Evolutionary conservation across 2,329 filamentous ascomycete genomes (phyloP).

Genomic region (Penicillium verrucosum): DNA sequence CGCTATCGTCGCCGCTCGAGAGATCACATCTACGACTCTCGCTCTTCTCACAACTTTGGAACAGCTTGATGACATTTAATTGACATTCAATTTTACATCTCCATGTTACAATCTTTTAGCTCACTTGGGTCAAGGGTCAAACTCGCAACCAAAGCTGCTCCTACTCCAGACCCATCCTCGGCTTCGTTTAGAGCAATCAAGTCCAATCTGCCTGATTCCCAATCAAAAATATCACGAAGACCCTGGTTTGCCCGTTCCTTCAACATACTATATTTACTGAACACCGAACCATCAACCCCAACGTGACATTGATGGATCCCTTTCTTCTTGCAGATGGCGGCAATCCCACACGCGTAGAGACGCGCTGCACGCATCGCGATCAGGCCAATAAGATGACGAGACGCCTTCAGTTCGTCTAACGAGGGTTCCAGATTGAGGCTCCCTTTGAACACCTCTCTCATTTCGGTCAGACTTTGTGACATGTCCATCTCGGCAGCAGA

Average conservation of each 20-base stretch:
- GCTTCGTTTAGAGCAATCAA: constrained; percentile 78
- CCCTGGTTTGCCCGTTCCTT: constrained; percentile 35
- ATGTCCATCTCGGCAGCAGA: constrained; percentile 88
- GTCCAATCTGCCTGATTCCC: constrained; percentile 73
- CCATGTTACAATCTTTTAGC: background rate
- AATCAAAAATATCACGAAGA: constrained; percentile 78
- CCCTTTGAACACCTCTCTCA: constrained; percentile 70
- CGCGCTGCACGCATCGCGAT: constrained; percentile 90
- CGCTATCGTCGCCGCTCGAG: background rate
- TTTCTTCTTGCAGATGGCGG: constrained; percentile 97
- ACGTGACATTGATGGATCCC: constrained; percentile 78
- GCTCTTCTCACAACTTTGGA: background rate
- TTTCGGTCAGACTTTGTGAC: constrained; percentile 86
- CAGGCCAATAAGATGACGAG: constrained; percentile 83
- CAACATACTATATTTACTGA: constrained; percentile 61
- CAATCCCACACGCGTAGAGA: constrained; percentile 87
- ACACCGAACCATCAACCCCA: constrained; percentile 91
- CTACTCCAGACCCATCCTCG: constrained; percentile 88
- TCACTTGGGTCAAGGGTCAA: constrained; percentile 37
- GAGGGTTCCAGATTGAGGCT: constrained; percentile 69
- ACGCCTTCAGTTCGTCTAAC: constrained; percentile 76
- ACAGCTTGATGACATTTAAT: background rate
- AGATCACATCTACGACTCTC: background rate
- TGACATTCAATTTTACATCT: background rate
- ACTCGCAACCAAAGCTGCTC: constrained; percentile 80